Evolutionary conservation across 2,329 filamentous ascomycete genomes (phyloP), one percentile per base, ranked within the genome.

Genomic region (Sporothrix luriei): DNA sequence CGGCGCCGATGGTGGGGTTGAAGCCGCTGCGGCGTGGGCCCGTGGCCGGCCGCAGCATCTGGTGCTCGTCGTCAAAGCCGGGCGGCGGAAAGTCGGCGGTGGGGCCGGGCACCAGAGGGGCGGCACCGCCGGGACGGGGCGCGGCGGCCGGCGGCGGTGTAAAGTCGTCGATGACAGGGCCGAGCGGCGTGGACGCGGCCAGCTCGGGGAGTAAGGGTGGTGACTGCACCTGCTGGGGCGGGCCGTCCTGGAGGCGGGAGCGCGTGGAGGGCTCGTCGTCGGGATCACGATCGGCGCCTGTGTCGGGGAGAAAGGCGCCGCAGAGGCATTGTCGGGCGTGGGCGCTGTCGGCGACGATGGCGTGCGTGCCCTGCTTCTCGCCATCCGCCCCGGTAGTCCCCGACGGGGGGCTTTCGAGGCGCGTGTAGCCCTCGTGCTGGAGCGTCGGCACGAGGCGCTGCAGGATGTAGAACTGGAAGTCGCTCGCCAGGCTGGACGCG

Each of bases 11-110:
- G 73, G 87, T 88, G 11, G 77, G 69, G 14, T 54, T 76, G 73
- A 74, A 78, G 74, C 72, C 70, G 46, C 62, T 24, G 1, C 33
- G 29, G 48, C 54, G 43, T 4, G 55, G 61, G 7, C 49, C 49
- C 1, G 51, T 14, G 21, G n/a, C n/a, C n/a, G 89, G 91, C 0
- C 88, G 84, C 72, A 91, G 88, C 71, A 97, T 85, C 72, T 97
- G 92, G 75, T 93, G 90, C 76, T 97, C 93, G 77, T 99, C 94
- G 74, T 98, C 95, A 74, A 98, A 98, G 24, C 88, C 92, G 0
- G 95, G 95, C 0, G 94, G 94, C 0, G 90, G 88, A 74, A 97
- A 93, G 73, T 94, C 91, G 11, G 43, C 65, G 14, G 21, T 11
- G 33, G 26, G 46, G 38, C 21, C 40, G 46, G 38, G 57, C n/a